Evolutionary conservation across 805 yeast genomes (phyloP).

Genomic region (Zygotorulaspora sp.): DNA sequence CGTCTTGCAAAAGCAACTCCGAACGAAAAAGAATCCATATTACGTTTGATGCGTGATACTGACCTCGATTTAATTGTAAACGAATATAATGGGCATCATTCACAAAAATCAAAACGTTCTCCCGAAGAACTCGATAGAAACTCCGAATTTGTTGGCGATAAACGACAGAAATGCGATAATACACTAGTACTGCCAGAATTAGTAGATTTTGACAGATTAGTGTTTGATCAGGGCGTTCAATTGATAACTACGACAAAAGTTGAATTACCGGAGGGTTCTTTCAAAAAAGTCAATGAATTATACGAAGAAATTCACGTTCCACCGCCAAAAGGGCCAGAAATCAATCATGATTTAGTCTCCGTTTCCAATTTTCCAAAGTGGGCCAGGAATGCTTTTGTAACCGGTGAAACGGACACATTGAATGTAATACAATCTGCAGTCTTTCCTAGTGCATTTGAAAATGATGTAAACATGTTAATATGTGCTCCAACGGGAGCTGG

Average conservation of each 20-base stretch:
- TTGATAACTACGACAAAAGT: conserved; percentile 63
- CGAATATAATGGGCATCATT: conserved; percentile 37
- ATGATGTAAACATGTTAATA: conserved; percentile 67
- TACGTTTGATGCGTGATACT: conserved; percentile 42
- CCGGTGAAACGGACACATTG: conserved; percentile 56
- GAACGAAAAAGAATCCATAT: conserved; percentile 35
- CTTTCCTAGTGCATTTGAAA: conserved; percentile 67
- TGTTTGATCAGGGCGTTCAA: conserved; percentile 70
- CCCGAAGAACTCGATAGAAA: conserved; percentile 10
- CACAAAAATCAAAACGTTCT: conserved; percentile 7
- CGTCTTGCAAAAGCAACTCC: conserved; percentile 40
- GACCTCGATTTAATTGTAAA: conserved; percentile 41
- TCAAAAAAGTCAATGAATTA: conserved; percentile 60
- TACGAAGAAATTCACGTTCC: conserved; percentile 95
- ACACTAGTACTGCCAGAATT: conserved; percentile 21
- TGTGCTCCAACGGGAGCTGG: conserved; percentile 99
- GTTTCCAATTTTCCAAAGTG: conserved; percentile 70
- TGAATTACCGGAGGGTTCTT: conserved; percentile 77
- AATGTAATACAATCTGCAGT: conserved; percentile 83
- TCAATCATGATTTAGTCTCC: conserved; percentile 44
- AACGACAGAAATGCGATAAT: conserved; percentile 28
- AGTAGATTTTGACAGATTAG: conserved; percentile 59
- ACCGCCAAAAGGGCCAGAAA: conserved; percentile 56
- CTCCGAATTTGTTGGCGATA: conserved; percentile 16
- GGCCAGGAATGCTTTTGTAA: conserved; percentile 74